Evolutionary conservation across 108 stramenopile species (phyloP), one percentile per base, ranked within the genome.

Genomic region (Aurantiochytrium sp.): DNA sequence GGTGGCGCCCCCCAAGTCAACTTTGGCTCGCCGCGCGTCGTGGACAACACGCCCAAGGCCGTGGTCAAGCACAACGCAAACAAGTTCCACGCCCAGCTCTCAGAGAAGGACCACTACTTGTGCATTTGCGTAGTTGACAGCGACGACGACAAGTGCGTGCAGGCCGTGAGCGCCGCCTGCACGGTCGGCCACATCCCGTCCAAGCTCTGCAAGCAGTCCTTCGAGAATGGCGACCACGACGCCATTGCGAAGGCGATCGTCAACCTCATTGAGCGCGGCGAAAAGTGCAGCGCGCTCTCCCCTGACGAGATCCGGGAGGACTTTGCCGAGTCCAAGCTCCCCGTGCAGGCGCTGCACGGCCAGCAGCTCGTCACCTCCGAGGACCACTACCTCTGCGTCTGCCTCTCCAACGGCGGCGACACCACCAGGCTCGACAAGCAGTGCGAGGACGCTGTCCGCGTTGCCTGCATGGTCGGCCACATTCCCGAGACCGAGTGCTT

Each of bases 401-500:
- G 73, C 1, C 73, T 81, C 42, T 41, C 73, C 39, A 81, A 41
- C 27, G 73, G 45, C 12, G 73, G 73, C 42, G 45, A 81, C 12
- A 24, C 17, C 45, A 30, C 36, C 12, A 48, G 32, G 24, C 73
- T 81, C 27, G 45, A 81, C 45, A 81, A 81, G 30, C 73, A 81
- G 4, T 81, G 73, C 45, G 73, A 81, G 24, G 73, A 81, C 45
- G 73, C 73, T 48, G 73, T 81, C 0, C 73, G 73, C 45, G 73
- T 81, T 17, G 73, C 73, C 6, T 81, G 73, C 73, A 81, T 81
- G 73, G 73, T 81, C 17, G 73, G 73, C 2, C 73, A 81, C 73
- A 81, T 81, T 30, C 73, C 73, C 30, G 73, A 81, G 30, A 48
- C 73, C 10, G 73, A 81, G 42, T 81, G 73, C 30, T 81, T 81